A percentile compares a stretch with the other conserved stretches of the same genome.
Evolutionary conservation across 2,329 filamentous ascomycete species (phyloP).

Genomic region (Penicillium sp.): DNA sequence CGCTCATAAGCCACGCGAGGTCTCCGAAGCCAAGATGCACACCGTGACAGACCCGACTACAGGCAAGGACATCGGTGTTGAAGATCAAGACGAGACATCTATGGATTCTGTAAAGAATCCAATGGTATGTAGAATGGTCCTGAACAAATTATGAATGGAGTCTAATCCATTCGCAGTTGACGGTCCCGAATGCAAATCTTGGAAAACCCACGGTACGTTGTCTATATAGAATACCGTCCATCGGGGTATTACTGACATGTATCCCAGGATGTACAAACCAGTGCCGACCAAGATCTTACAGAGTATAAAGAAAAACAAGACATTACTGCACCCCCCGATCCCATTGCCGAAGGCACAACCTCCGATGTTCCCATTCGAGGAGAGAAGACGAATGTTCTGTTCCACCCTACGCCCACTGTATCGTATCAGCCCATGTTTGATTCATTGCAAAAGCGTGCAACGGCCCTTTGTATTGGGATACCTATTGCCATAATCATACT

Average conservation of each 20-base stretch:
- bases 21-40: constrained; percentile 50
- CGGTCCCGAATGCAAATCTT: constrained; percentile 86
- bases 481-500: constrained; percentile 71
- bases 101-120: constrained; percentile 71
- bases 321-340: constrained; percentile 85
- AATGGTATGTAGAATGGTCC: constrained; percentile 48
- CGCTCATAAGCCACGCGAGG: constrained; percentile 49
- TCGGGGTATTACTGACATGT: background rate
- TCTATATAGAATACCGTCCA: background rate
- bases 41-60: constrained; percentile 84
- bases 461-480: constrained; percentile 66
- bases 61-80: constrained; percentile 79
- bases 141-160: background rate
- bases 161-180: constrained; percentile 53
- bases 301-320: constrained; percentile 87
- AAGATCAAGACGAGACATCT: constrained; percentile 71
- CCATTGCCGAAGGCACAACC: constrained; percentile 74
- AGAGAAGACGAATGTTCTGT: constrained; percentile 94
- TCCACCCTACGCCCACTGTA: constrained; percentile 88
- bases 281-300: constrained; percentile 66
- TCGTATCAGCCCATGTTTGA: constrained; percentile 87
- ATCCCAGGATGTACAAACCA: constrained; percentile 62
- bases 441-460: constrained; percentile 71
- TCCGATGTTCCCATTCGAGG: constrained; percentile 94
- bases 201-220: constrained; percentile 63